Evolutionary conservation across 768 basidiomycete genomes (phyloP).

Genomic region (Boletus sensibilis): DNA sequence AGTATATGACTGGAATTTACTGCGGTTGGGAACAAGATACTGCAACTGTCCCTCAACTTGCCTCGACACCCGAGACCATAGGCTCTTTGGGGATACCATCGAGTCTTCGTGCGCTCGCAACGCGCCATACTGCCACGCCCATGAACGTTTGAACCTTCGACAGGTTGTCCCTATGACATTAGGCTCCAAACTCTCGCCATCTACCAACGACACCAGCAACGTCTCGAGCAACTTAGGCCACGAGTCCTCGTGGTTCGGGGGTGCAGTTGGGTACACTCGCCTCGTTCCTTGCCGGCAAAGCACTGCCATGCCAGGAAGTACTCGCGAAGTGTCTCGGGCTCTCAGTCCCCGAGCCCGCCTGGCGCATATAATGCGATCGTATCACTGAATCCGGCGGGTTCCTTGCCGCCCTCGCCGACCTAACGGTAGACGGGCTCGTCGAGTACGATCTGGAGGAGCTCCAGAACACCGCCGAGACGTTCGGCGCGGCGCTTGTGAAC

Average conservation of each 20-base stretch:
- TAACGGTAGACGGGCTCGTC: fast-evolving
- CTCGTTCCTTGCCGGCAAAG: constrained; percentile 35
- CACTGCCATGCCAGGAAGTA: constrained; percentile 24
- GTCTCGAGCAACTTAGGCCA: too few species aligned
- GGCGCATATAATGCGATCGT: constrained; percentile 45
- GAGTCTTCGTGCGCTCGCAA: too few species aligned
- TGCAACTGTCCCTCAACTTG: constrained; percentile 42
- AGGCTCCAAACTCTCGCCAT: too few species aligned
- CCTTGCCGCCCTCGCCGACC: background rate
- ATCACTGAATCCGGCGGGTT: constrained; percentile 44
- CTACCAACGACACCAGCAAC: too few species aligned
- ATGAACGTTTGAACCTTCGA: too few species aligned
- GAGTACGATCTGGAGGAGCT: background rate
- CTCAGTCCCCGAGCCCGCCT: constrained; percentile 27
- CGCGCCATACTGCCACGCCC: too few species aligned
- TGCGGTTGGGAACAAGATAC: constrained; percentile 37
- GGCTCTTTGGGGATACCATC: too few species aligned
- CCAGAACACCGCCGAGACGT: fast-evolving
- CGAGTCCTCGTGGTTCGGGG: too few species aligned
- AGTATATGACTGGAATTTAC: background rate
- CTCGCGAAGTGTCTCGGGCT: constrained; percentile 22
- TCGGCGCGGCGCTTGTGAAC: background rate
- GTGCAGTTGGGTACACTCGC: too few species aligned
- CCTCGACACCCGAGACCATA: constrained; percentile 38
- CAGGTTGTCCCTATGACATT: constrained; percentile 28